phyloP scores from a whole-genome alignment of 2,329 filamentous ascomycete species.

The Xylaria sp. region DNA sequence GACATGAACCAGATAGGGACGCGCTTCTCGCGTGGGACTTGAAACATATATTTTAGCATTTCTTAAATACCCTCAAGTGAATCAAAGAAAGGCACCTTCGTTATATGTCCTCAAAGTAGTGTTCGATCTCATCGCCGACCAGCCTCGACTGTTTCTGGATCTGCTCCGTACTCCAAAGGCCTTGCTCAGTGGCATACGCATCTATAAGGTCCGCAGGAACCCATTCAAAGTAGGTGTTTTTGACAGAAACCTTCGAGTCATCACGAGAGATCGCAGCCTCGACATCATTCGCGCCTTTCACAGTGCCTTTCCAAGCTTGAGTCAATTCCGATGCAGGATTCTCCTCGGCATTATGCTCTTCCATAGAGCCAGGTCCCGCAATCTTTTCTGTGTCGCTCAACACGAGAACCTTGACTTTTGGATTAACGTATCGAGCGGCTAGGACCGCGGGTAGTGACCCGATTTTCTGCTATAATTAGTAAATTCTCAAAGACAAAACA shows the following conservation, averaged over 20 bases:
- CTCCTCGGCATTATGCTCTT: conserved; percentile 59
- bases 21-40: no score
- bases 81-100: not conserved
- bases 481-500: not conserved
- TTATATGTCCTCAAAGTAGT: conserved; percentile 57
- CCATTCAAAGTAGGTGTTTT: conserved; percentile 71
- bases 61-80: not conserved
- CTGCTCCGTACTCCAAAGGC: conserved; percentile 53
- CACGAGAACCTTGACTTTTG: conserved; percentile 60
- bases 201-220: conserved; percentile 61
- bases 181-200: conserved; percentile 65
- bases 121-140: conserved; percentile 51
- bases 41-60: not conserved
- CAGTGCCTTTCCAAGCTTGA: conserved; percentile 55
- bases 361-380: conserved; percentile 55
- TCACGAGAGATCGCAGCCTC: conserved; percentile 27
- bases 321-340: conserved; percentile 64
- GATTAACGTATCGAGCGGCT: conserved; percentile 60
- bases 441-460: conserved; percentile 69
- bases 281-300: conserved; percentile 39
- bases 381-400: conserved; percentile 72
- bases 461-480: conserved; percentile 57
- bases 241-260: conserved; percentile 49
- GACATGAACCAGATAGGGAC: not conserved
- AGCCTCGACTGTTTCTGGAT: conserved; percentile 53